These are phyloP conservation scores for Chenopodium album DNA, from an alignment of 148 eudicot genomes.

Conservation along the genomic window DNA sequence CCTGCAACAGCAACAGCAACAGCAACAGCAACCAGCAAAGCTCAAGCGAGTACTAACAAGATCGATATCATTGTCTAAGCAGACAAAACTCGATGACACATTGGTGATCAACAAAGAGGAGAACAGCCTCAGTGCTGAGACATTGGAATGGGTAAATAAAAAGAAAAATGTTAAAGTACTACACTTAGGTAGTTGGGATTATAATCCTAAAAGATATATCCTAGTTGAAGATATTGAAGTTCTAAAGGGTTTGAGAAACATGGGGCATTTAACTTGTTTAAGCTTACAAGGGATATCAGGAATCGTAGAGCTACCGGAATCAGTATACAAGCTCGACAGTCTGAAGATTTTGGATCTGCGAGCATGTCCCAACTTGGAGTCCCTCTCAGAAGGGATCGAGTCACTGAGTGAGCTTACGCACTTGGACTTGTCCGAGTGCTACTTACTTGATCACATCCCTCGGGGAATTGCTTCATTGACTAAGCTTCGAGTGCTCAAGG, in stretches of 20 bases:
- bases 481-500: conserved; percentile 15
- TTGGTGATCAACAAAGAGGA: conserved; percentile 6
- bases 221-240: neutral
- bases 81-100: neutral
- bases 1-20: too few relatives aligned
- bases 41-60: too few relatives aligned
- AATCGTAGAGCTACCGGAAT: conserved; percentile 14
- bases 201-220: conserved; percentile 1
- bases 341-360: conserved; percentile 19
- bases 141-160: neutral
- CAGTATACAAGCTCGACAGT: conserved; percentile 13
- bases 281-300: conserved; percentile 20
- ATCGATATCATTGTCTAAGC: too few relatives aligned
- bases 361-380: conserved; percentile 15
- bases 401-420: neutral
- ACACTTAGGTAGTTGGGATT: neutral
- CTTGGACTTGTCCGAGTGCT: conserved; percentile 22
- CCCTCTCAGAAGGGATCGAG: conserved; percentile 1
- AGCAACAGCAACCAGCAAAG: too few relatives aligned
- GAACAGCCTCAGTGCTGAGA: neutral
- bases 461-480: neutral
- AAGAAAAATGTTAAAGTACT: conserved; percentile 9
- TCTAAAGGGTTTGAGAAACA: neutral
- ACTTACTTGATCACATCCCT: conserved; percentile 18
- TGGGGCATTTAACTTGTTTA: neutral